Base-by-base conservation (phyloP, 2,329 filamentous ascomycete genomes). In the Fusarium aywerte region DNA sequence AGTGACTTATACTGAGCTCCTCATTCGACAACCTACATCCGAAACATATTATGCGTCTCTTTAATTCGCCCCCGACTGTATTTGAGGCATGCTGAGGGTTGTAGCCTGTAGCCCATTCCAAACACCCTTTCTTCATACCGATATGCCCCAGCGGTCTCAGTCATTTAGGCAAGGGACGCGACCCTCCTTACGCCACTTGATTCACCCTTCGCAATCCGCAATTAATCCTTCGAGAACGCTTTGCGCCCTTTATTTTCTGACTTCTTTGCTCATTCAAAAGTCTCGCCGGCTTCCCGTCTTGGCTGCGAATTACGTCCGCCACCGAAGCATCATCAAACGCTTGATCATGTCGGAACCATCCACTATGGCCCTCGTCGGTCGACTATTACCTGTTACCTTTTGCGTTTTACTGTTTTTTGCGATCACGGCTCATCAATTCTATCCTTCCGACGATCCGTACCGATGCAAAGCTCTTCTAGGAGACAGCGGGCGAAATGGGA, bases 381-480 rank as follows among this genome's bases (percentile, higher is more conserved):
- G 59, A 23, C 10, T 67, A 3, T 44, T 74, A 9, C 68, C 72
- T 1, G 47, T 72, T 21, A n/a, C 36, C 38, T 72, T 74, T 47
- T 59, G 68, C 9, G 16, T 67, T 15, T 27, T 62, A 9, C 47
- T 75, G 11, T 57, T 74, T 7, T 27, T 56, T 12, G 57, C 58
- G 4, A 55, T 72, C 12, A 33, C 68, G 6, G 43, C 71, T 15
- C 39, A 69, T n/a, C 45, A 50, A 36, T 31, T 72, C 25, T 47
- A 39, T 23, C 32, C 47, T 20, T 52, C 33, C 1, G 51, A 67
- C 4, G 86, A 88, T 63, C 83, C 84, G 1, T 83, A 82, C 71
- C 84, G 85, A 75, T 89, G 87, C 73, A 74, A 76, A 18, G 81
- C 82, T 6, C 76, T 88, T 4, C 53, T 69, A 0, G 66, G 66